Percentiles rank a stretch among this genome's conserved stretches.
Conservation (phyloP, 768 basidiomycete species). For the Lentinus tigrinus region DNA sequence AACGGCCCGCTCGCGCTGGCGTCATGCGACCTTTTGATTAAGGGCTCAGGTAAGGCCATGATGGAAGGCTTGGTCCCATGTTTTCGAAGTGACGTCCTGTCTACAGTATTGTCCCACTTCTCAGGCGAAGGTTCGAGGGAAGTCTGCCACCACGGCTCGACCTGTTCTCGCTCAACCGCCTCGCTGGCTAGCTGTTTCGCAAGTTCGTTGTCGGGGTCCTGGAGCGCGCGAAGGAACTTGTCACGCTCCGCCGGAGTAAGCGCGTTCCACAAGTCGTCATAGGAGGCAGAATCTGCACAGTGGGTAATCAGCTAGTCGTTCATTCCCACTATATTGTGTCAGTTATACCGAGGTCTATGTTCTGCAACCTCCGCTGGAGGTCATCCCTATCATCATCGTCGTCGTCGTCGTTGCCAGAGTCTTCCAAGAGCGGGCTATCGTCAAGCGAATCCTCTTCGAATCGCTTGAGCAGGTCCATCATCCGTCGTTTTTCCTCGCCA, state of each 20-base stretch:
- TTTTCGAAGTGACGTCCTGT: not conserved
- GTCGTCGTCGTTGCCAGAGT: conserved; percentile 37
- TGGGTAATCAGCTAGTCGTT: not conserved
- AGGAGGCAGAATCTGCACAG: conserved; percentile 49
- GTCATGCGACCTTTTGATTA: conserved; percentile 36
- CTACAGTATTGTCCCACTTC: conserved; percentile 7
- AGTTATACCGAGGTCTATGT: conserved; percentile 60
- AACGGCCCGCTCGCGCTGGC: conserved; percentile 23
- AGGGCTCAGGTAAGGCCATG: conserved; percentile 45
- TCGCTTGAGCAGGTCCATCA: conserved; percentile 68
- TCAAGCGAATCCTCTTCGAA: conserved; percentile 63
- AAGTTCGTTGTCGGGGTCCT: conserved; percentile 61
- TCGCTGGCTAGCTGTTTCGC: conserved; percentile 56
- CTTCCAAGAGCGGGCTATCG: conserved; percentile 30
- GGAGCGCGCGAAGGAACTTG: conserved; percentile 57
- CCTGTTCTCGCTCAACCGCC: conserved; percentile 48
- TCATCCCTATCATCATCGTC: conserved; percentile 41
- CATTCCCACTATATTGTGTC: not conserved
- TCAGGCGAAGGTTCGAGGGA: conserved; percentile 5
- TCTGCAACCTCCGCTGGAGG: conserved; percentile 50
- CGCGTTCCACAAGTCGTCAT: conserved; percentile 59
- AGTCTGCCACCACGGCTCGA: conserved; percentile 75
- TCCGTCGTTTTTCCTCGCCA: conserved; percentile 56
- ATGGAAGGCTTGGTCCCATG: conserved; percentile 41
- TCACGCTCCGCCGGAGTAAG: conserved; percentile 60